Evolutionary conservation across 331 rosid genomes (phyloP).

Genomic region (Malus hybrid): DNA sequence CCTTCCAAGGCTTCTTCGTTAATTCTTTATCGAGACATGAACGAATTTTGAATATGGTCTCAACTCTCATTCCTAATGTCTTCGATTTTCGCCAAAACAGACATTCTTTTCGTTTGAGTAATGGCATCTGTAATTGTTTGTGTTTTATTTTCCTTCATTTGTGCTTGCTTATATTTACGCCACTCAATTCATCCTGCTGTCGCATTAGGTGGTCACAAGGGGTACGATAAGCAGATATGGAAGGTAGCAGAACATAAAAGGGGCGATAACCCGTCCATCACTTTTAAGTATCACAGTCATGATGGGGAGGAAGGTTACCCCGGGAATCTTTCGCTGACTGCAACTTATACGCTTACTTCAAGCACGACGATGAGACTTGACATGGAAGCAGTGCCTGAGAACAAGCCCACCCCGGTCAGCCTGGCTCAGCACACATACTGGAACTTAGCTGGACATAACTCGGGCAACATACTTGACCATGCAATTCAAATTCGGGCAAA

Average conservation of each 20-base stretch:
- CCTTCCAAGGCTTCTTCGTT: too few relatives aligned
- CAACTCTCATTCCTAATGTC: too few relatives aligned
- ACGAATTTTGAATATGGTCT: too few relatives aligned
- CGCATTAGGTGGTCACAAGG: slow-evolving; percentile 67
- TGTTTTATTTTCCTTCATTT: neutral
- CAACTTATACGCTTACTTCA: slow-evolving; percentile 70
- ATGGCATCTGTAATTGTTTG: too few relatives aligned
- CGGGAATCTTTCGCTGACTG: slow-evolving; percentile 64
- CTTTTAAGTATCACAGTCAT: slow-evolving; percentile 63
- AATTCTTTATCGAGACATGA: too few relatives aligned
- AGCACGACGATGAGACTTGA: slow-evolving; percentile 74
- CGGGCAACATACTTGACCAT: slow-evolving; percentile 64
- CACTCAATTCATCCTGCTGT: neutral
- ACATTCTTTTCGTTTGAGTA: too few relatives aligned
- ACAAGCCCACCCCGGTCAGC: slow-evolving; percentile 76
- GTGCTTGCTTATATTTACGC: neutral
- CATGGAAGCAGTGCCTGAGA: slow-evolving; percentile 84
- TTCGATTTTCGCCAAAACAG: too few relatives aligned
- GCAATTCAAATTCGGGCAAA: slow-evolving; percentile 60
- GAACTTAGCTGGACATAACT: slow-evolving; percentile 86
- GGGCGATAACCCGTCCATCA: slow-evolving; percentile 60
- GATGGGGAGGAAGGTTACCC: slow-evolving; percentile 99
- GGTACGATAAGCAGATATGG: slow-evolving; percentile 88
- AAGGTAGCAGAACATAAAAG: slow-evolving; percentile 52
- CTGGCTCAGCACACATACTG: slow-evolving; percentile 94